A percentile compares a stretch with the other conserved stretches of the same genome.
phyloP scores from a whole-genome alignment of 495 filamentous ascomycete genomes.

The Chaetomium cochliodes region DNA sequence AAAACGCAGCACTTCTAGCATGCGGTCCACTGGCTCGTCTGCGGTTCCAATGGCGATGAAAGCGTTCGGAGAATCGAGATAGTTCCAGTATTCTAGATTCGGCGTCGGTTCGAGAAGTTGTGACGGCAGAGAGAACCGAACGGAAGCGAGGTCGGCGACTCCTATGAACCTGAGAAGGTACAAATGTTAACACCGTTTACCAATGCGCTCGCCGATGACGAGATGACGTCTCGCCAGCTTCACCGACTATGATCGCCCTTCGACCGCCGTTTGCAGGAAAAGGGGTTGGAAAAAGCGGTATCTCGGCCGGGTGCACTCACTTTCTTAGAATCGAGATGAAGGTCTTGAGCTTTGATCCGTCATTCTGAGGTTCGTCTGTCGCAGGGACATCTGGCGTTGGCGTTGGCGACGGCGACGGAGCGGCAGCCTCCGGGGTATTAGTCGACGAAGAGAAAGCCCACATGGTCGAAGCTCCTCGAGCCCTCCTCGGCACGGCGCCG shows the following conservation, averaged over 20 bases:
- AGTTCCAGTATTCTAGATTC: slow-evolving; percentile 98
- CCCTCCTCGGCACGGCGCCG: not conserved
- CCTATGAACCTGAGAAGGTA: slow-evolving; percentile 70
- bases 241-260: not conserved
- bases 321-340: slow-evolving; percentile 80
- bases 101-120: slow-evolving; percentile 94
- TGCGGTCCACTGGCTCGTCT: slow-evolving; percentile 84
- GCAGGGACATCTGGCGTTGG: slow-evolving; percentile 17
- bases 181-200: slow-evolving; percentile 5
- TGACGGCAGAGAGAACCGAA: slow-evolving; percentile 92
- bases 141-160: slow-evolving; percentile 89
- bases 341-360: slow-evolving; percentile 78
- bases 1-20: slow-evolving; percentile 88
- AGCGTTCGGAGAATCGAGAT: slow-evolving; percentile 90
- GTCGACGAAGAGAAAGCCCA: slow-evolving; percentile 18
- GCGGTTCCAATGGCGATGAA: slow-evolving; percentile 96
- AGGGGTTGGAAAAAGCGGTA: not conserved
- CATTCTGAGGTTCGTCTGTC: slow-evolving; percentile 64
- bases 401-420: too few relatives aligned
- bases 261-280: not conserved
- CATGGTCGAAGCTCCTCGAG: slow-evolving; percentile 10
- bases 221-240: not conserved
- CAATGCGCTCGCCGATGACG: not conserved
- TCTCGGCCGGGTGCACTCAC: slow-evolving; percentile 48
- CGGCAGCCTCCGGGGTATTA: not conserved